These are phyloP conservation scores for Ceratocystis albifundus DNA, from an alignment of 2,329 filamentous ascomycete genomes.

Conservation along the genomic window DNA sequence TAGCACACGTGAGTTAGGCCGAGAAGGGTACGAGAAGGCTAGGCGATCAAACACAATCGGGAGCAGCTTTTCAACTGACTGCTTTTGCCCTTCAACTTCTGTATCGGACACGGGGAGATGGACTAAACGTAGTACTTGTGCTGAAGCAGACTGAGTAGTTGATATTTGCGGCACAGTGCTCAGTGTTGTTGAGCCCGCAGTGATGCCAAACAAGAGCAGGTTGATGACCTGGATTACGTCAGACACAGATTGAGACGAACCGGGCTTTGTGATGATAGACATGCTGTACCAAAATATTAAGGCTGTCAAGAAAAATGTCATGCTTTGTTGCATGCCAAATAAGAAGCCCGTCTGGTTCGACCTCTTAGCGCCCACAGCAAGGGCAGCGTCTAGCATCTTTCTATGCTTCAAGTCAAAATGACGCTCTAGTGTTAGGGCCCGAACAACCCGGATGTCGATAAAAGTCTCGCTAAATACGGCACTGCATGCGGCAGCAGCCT, in stretches of 20 bases:
- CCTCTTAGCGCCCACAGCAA: slow-evolving; percentile 52
- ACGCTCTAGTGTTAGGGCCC: slow-evolving; percentile 59
- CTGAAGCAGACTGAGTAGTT: slow-evolving; percentile 59
- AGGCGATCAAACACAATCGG: slow-evolving; percentile 44
- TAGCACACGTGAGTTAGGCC: slow-evolving; percentile 44
- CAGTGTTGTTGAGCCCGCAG: slow-evolving; percentile 57
- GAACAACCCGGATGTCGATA: slow-evolving; percentile 65
- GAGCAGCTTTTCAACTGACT: slow-evolving; percentile 27
- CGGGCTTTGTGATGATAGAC: slow-evolving; percentile 42
- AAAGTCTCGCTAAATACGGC: slow-evolving; percentile 61
- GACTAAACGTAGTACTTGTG: slow-evolving; percentile 59
- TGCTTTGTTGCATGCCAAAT: slow-evolving; percentile 66
- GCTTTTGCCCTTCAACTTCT: slow-evolving; percentile 44
- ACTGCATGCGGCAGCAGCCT: slow-evolving; percentile 39
- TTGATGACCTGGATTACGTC: slow-evolving; percentile 65
- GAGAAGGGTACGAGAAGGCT: slow-evolving; percentile 59
- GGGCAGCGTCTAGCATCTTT: slow-evolving; percentile 39
- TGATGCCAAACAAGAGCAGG: slow-evolving; percentile 71
- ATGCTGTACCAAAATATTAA: slow-evolving; percentile 77
- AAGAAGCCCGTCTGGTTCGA: slow-evolving; percentile 57
- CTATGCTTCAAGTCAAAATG: slow-evolving; percentile 58
- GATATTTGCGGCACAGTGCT: slow-evolving; percentile 71
- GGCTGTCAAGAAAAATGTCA: slow-evolving; percentile 60
- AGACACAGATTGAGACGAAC: slow-evolving; percentile 38
- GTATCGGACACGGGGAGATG: slow-evolving; percentile 44